Base-by-base conservation (phyloP, 2,329 filamentous ascomycete genomes). In the Epichloe typhina region DNA sequence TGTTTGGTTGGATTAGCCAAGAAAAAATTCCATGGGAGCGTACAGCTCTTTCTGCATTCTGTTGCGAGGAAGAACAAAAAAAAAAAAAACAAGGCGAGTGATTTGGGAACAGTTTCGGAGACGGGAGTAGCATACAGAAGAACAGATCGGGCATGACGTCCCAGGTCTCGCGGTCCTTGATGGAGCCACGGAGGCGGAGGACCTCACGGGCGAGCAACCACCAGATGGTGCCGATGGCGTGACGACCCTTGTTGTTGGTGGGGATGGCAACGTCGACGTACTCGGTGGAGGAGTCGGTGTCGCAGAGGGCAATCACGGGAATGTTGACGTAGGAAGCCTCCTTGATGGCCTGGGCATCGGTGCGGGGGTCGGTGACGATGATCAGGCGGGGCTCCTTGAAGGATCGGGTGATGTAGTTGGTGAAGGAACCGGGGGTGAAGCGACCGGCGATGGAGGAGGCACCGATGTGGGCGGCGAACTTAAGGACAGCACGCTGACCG, bases 351-450 rank as follows among this genome's bases (percentile, higher is more conserved):
- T 98, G 93, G 72, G 93, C 88, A 69, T 98, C 93, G 79, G 94
- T 98, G 76, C 94, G 91, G 66, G 93, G 93, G 75, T 98, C 93
- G 77, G 93, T 98, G 69, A 98, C 93, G 72, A 98, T 84, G 76
- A 98, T 97, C 70, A 98, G 82, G 74, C 94, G 94, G 70, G 93
- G 93, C 82, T 98, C 93, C 85, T 96, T 96, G 89, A 98, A 98
- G 61, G 93, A 97, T 69, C 93, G 91, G 75, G 94, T 98, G 86
- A 98, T 98, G 86, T 98, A 98, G 84, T 98, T 98, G 82, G 93
- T 98, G 86, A 98, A 98, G 76, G 91, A 95, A 87, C 93, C 93
- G 72, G 93, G 93, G 70, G 93, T 98, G 86, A 98, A 98, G 73
- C 93, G 93, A 79, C 93, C 93, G 68, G 93, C 94, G 69, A 98